Evolutionary conservation across 192 early-diverging fungal genomes (phyloP), one percentile per base, ranked within the genome.

Genomic region (Linderina pennispora): DNA sequence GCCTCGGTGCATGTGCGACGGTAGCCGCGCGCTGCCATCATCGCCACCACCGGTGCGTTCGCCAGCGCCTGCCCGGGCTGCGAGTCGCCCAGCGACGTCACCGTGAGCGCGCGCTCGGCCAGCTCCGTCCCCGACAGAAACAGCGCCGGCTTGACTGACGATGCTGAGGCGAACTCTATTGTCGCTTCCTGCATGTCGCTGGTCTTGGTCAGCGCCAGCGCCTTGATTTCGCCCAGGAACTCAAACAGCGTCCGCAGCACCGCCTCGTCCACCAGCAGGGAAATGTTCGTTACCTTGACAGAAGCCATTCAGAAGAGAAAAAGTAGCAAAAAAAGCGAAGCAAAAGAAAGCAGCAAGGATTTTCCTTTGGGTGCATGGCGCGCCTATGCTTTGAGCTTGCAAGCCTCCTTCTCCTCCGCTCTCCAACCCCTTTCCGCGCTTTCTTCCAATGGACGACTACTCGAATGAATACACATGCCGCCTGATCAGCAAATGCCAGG

Each of bases 51-150:
- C 26, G 75, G 7, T 2, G 75, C 40, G 19, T 74, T 62, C 9
- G 65, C 59, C 20, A 78, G 22, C 1, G 72, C 63, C 33, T 65
- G 25, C 16, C 58, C 50, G 16, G 50, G 48, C 16, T 35, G 43
- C 2, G 53, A 23, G 2, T 36, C 41, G 16, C 23, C 36, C 58
- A 48, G 31, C 40, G 34, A 9, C 19, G 69, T 77, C 10, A 87
- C 73, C 16, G 78, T 53, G 7, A 87, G 56, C 17, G 82, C 64
- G 4, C 80, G 77, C 52, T 86, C 85, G 15, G 74, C 83, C 7
- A 89, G 53, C 44, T 80, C 75, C 0, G 77, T 79, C 0, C 87
- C 87, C 2, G 82, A 74, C 15, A 89, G 69, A 45, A 77, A 77
- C 37, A 84, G 37, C 1, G 85, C 85, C 8, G 77, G 54, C 18